Evolutionary conservation across 768 basidiomycete genomes (phyloP).

Genomic region (Agrocybe chaxingu): DNA sequence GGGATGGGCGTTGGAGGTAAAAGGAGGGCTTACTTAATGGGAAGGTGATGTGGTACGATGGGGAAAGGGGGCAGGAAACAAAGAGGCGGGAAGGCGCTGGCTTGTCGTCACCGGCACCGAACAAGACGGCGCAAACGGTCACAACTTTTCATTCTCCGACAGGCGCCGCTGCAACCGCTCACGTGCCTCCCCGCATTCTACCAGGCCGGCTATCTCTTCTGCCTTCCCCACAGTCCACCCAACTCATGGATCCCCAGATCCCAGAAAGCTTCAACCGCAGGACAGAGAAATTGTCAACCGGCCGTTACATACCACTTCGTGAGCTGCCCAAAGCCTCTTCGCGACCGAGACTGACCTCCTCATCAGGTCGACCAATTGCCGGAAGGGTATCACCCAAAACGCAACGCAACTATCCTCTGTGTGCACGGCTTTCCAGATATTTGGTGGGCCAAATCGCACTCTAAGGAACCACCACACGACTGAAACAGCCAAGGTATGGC

Average conservation of each 20-base stretch:
- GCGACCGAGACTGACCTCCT: background rate
- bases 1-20: background rate
- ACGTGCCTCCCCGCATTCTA: slow-evolving; percentile 6
- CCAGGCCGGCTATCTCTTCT: slow-evolving; percentile 13
- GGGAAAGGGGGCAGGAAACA: slow-evolving; percentile 20
- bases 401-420: slow-evolving; percentile 58
- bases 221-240: slow-evolving; percentile 1
- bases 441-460: slow-evolving; percentile 26
- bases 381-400: slow-evolving; percentile 31
- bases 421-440: slow-evolving; percentile 80
- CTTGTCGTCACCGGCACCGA: slow-evolving; percentile 26
- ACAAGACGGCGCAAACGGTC: slow-evolving; percentile 19
- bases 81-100: background rate
- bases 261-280: slow-evolving; percentile 53
- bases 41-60: slow-evolving; percentile 20
- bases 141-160: slow-evolving; percentile 13
- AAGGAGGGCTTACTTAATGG: slow-evolving; percentile 32
- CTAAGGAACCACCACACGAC: background rate
- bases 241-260: slow-evolving; percentile 36
- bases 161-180: slow-evolving; percentile 11
- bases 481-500: slow-evolving; percentile 49
- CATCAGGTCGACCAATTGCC: slow-evolving; percentile 58
- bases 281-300: slow-evolving; percentile 50
- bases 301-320: slow-evolving; percentile 66
- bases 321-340: background rate